phyloP scores from a whole-genome alignment of 352 stramenopile species.

The Phytophthora europaea region DNA sequence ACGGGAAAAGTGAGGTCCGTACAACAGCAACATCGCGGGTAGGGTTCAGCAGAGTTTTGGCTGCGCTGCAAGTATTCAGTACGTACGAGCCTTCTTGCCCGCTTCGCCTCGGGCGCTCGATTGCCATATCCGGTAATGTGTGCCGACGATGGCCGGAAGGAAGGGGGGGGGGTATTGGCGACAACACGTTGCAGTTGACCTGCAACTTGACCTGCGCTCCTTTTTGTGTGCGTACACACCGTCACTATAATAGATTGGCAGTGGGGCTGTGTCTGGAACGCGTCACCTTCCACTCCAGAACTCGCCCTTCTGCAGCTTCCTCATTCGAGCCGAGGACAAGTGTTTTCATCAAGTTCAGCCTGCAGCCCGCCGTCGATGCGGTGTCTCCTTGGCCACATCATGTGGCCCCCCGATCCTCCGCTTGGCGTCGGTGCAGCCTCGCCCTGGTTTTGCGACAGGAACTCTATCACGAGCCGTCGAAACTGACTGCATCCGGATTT shows the following conservation, averaged over 20 bases:
- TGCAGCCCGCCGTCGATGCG: neutral
- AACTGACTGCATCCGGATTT: constrained; percentile 17
- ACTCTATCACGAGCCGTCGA: constrained; percentile 14
- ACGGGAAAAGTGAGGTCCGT: constrained; percentile 25
- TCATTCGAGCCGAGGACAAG: neutral
- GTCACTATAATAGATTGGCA: neutral
- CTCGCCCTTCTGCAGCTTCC: neutral
- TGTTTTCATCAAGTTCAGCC: neutral
- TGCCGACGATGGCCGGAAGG: neutral
- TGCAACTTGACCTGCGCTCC: constrained; percentile 1
- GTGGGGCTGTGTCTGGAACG: neutral
- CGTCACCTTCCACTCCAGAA: neutral
- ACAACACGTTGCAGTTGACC: neutral
- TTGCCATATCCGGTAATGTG: neutral
- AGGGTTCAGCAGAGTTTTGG: constrained; percentile 28
- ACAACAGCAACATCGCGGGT: constrained; percentile 30
- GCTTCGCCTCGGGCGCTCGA: neutral
- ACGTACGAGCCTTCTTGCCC: constrained; percentile 14
- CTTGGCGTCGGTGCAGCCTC: constrained; percentile 21
- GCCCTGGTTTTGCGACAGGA: constrained; percentile 28
- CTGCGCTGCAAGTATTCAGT: constrained; percentile 37
- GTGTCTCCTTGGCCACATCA: neutral
- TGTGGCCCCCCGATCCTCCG: constrained; percentile 6
- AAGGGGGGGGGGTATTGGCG: neutral
- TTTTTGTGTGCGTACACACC: neutral